phyloP scores from a whole-genome alignment of 148 eudicot genomes.

The Hydrangea macrophylla region DNA sequence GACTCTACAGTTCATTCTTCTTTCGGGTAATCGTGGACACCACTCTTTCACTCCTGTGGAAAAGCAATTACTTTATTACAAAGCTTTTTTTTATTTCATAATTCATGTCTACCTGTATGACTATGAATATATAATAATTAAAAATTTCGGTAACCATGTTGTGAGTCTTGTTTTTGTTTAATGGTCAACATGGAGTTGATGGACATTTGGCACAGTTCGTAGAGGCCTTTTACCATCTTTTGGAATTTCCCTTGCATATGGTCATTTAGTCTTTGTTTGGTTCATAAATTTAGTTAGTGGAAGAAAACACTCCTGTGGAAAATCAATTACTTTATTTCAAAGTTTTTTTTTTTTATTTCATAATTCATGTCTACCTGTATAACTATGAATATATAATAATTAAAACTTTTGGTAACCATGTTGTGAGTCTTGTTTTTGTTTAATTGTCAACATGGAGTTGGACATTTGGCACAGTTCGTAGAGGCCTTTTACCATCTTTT shows the following conservation, averaged over 20 bases:
- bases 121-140: neutral
- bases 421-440: neutral
- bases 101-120: neutral
- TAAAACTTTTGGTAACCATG: neutral
- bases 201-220: neutral
- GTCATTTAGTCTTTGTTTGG: too few relatives aligned
- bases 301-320: neutral
- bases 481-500: neutral
- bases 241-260: neutral
- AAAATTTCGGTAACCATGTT: neutral
- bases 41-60: neutral
- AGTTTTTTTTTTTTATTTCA: neutral
- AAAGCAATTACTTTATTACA: too few relatives aligned
- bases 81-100: neutral
- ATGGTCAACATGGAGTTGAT: neutral
- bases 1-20: neutral
- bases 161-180: neutral
- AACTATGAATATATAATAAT: neutral
- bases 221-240: neutral
- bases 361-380: neutral
- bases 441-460: neutral
- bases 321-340: too few relatives aligned
- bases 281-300: too few relatives aligned
- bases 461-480: neutral
- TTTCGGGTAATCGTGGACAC: neutral